Percentiles rank a stretch among this genome's conserved stretches.
Conservation (phyloP, 208 protist genomes). For the Leishmania guyanensis region DNA sequence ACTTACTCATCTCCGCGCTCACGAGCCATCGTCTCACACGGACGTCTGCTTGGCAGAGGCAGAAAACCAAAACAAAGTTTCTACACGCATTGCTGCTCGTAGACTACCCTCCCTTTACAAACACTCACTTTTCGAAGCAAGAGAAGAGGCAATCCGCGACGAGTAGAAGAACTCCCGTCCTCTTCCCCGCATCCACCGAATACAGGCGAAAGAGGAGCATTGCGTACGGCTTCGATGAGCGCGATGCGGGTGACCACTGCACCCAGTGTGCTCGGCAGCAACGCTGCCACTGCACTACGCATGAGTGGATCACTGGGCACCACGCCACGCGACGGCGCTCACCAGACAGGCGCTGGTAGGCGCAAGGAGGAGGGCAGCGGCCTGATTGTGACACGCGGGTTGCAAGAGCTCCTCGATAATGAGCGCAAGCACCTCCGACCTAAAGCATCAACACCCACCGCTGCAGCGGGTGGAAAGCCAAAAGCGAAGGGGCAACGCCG, state of each 20-base stretch:
- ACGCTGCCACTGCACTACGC: not conserved
- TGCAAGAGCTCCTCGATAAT: slow-evolving; percentile 74
- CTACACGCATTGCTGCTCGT: not conserved
- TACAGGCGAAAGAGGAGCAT: too few species aligned
- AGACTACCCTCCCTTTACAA: not conserved
- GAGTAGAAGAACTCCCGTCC: not conserved
- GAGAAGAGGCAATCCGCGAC: not conserved
- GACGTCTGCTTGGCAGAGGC: not conserved
- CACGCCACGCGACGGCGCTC: slow-evolving; percentile 9
- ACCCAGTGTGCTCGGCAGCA: slow-evolving; percentile 10
- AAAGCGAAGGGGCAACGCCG: slow-evolving; percentile 20
- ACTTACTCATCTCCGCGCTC: not conserved
- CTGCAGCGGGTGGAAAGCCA: not conserved
- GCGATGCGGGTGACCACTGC: not conserved
- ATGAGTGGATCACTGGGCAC: slow-evolving; percentile 15
- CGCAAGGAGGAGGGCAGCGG: slow-evolving; percentile 13
- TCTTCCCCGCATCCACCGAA: not conserved
- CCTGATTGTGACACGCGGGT: slow-evolving; percentile 71
- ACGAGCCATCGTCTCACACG: not conserved
- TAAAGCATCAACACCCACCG: not conserved
- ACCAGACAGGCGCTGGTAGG: not conserved
- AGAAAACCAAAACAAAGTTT: not conserved
- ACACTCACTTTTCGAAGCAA: not conserved
- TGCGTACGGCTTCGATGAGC: not conserved
- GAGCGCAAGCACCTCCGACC: slow-evolving; percentile 35